Evolutionary conservation across 2,329 filamentous ascomycete genomes (phyloP), one percentile per base, ranked within the genome.

Genomic region (Xylariaceae sp.): DNA sequence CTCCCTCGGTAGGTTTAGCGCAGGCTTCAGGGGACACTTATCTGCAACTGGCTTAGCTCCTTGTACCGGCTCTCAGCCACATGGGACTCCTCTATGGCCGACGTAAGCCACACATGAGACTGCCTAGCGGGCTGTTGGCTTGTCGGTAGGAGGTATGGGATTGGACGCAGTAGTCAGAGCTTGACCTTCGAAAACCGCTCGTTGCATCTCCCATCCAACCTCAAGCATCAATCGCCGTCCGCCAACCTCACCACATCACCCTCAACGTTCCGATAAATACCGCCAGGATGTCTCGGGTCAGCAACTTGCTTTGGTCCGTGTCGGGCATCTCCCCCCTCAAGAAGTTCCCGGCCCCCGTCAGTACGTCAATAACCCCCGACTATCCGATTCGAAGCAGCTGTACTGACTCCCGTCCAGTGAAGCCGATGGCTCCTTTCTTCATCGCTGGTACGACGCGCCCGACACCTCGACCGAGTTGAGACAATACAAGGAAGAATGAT

Each of bases 361-460:
- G 88, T 92, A 82, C 67, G 87, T 85, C 68, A 71, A 75, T 73
- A 64, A 61, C 49, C 49, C 48, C 51, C 22, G 22, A 27, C 22
- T 41, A 40, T 9, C 17, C 33, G 15, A 39, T 31, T 32, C 48
- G 42, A 40, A 42, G 45, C 17, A 52, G 43, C 31, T 42, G 48
- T 64, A 57, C 58, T 65, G 55, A 64, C 65, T 66, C 55, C 65
- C 56, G 57, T 49, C 58, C 69, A 97, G 92, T 89, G 77, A 82
- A 83, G 80, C 90, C 92, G 65, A 85, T 95, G 85, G 84, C 83
- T 72, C 92, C 92, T 63, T 97, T 97, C 83, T 94, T 91, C 80
- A 80, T 81, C 73, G 92, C 92, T 71, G 90, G 92, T 96, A 94
- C 69, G 88, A 79, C 31, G 53, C 39, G 30, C 22, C 22, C 43